phyloP scores from a whole-genome alignment of 495 filamentous ascomycete species.

The Haplographium delicatum region DNA sequence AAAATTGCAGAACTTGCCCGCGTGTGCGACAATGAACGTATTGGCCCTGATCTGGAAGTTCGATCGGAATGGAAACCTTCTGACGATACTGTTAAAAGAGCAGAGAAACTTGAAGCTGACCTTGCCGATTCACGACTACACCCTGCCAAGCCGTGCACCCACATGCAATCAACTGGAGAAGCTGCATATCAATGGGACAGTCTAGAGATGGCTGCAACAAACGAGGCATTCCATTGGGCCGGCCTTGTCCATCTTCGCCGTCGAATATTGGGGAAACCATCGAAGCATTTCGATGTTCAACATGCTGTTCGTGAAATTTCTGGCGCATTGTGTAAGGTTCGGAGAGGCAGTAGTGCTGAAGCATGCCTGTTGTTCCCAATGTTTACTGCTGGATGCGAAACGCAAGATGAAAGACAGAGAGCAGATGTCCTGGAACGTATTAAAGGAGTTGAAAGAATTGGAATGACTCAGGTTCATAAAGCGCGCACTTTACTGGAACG shows the following conservation, averaged over 20 bases:
- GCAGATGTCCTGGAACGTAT: constrained; percentile 62
- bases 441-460: constrained; percentile 63
- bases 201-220: constrained; percentile 69
- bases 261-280: constrained; percentile 58
- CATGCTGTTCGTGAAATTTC: constrained; percentile 60
- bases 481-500: constrained; percentile 60
- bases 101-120: constrained; percentile 50
- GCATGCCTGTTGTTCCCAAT: constrained; percentile 75
- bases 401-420: constrained; percentile 47
- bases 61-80: constrained; percentile 54
- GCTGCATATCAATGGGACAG: constrained; percentile 45
- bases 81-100: constrained; percentile 45
- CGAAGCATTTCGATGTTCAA: constrained; percentile 53
- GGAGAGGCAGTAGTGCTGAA: constrained; percentile 64
- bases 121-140: constrained; percentile 35
- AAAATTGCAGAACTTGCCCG: constrained; percentile 69
- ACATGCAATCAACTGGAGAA: constrained; percentile 42
- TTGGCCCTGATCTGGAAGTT: constrained; percentile 51
- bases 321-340: constrained; percentile 54
- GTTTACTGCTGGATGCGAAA: constrained; percentile 81
- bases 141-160: constrained; percentile 37
- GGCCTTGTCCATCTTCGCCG: constrained; percentile 73
- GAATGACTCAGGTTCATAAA: constrained; percentile 61
- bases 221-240: constrained; percentile 76
- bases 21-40: constrained; percentile 62